phyloP scores from a whole-genome alignment of 2,329 filamentous ascomycete species.

The Ascochyta koolunga region DNA sequence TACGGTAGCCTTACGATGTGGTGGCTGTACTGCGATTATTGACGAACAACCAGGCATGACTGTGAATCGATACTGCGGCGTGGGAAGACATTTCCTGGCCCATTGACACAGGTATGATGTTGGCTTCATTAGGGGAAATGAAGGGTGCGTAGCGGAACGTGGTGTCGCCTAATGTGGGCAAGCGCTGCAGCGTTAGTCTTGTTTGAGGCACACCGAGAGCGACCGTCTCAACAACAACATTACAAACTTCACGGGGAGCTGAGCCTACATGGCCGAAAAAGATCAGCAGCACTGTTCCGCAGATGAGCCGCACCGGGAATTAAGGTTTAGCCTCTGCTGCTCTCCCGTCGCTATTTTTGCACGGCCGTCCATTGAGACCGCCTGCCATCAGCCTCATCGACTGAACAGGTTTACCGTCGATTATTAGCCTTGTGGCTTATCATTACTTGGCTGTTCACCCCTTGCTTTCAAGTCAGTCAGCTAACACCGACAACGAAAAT shows the following conservation, averaged over 20 bases:
- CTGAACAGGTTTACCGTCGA: background rate
- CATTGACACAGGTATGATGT: background rate
- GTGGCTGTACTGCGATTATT: background rate
- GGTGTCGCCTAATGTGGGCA: slow-evolving; percentile 1
- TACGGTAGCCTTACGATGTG: background rate
- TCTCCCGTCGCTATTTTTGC: slow-evolving; percentile 27
- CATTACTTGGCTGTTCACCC: slow-evolving; percentile 2
- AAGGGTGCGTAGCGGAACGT: slow-evolving; percentile 2
- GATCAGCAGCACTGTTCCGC: slow-evolving; percentile 4
- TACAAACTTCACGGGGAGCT: slow-evolving; percentile 2
- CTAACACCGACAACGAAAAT: slow-evolving; percentile 9
- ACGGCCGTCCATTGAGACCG: slow-evolving; percentile 6
- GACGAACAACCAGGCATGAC: background rate
- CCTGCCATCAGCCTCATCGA: background rate
- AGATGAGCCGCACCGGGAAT: slow-evolving; percentile 15
- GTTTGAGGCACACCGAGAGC: background rate
- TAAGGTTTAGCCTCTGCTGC: slow-evolving; percentile 19
- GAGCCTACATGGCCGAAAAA: slow-evolving; percentile 10
- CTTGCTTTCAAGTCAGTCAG: slow-evolving; percentile 17
- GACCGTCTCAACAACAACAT: slow-evolving; percentile 1
- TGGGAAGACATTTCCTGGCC: background rate
- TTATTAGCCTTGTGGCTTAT: slow-evolving; percentile 3
- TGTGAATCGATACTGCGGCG: background rate
- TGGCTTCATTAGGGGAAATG: slow-evolving; percentile 9
- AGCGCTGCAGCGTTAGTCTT: background rate